Evolutionary conservation across 208 protist species (phyloP).

Genomic region (Crithidia acanthocephali): DNA sequence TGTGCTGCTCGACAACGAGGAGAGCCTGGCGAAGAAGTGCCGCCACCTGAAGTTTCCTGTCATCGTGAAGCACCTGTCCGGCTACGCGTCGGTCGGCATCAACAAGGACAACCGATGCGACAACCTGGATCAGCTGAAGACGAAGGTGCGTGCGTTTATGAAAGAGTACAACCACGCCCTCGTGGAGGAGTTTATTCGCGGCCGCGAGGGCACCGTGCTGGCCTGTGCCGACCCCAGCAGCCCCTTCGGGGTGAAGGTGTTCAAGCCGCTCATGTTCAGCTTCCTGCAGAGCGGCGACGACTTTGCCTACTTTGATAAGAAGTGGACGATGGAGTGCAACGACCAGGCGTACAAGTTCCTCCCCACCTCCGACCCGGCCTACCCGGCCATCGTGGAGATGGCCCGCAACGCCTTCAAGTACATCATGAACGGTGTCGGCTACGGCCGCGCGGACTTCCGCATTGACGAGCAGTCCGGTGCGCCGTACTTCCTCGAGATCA

Average conservation of each 20-base stretch:
- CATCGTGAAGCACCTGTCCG: slow-evolving; percentile 91
- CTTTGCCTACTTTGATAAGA: slow-evolving; percentile 92
- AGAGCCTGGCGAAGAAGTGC: slow-evolving; percentile 83
- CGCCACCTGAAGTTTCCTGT: slow-evolving; percentile 85
- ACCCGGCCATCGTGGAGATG: slow-evolving; percentile 72
- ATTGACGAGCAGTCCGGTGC: slow-evolving; percentile 72
- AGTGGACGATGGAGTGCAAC: slow-evolving; percentile 82
- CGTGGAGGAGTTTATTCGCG: slow-evolving; percentile 90
- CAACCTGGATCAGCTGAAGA: slow-evolving; percentile 76
- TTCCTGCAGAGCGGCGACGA: slow-evolving; percentile 78
- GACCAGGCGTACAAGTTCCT: slow-evolving; percentile 72
- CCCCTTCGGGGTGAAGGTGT: slow-evolving; percentile 81
- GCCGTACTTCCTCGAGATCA: slow-evolving; percentile 91
- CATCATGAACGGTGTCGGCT: slow-evolving; percentile 89
- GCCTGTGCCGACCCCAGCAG: slow-evolving; percentile 72
- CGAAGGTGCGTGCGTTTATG: slow-evolving; percentile 69
- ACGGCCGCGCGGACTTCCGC: slow-evolving; percentile 89
- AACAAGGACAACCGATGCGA: slow-evolving; percentile 85
- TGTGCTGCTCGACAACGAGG: slow-evolving; percentile 70
- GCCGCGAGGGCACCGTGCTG: slow-evolving; percentile 86
- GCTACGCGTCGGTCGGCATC: slow-evolving; percentile 89
- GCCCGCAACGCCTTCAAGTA: slow-evolving; percentile 81
- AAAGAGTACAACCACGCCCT: slow-evolving; percentile 84
- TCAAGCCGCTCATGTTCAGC: slow-evolving; percentile 87
- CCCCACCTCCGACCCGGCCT: slow-evolving; percentile 71